phyloP scores from a whole-genome alignment of 805 yeast species.

The Zygotorulaspora danielsina region DNA sequence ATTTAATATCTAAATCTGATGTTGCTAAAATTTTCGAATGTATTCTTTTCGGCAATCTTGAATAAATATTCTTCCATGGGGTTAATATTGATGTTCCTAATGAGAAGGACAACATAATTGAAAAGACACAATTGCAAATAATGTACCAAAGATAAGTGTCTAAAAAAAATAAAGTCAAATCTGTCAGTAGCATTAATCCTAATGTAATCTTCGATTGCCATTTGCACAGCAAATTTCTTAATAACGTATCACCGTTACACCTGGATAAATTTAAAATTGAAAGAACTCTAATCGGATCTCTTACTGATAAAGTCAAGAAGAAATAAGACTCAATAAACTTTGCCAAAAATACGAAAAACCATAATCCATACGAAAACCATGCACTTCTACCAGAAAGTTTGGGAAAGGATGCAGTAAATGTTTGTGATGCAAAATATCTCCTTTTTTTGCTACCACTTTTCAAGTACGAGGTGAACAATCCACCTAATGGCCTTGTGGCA shows the following conservation, averaged over 20 bases:
- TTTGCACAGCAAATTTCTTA: slow-evolving; percentile 52
- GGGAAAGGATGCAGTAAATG: slow-evolving; percentile 59
- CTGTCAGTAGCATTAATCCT: slow-evolving; percentile 51
- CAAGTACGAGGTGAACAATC: slow-evolving; percentile 44
- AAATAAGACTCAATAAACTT: slow-evolving; percentile 76
- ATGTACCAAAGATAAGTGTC: slow-evolving; percentile 87
- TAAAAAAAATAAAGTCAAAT: slow-evolving; percentile 63
- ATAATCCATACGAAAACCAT: slow-evolving; percentile 62
- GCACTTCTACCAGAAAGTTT: slow-evolving; percentile 48
- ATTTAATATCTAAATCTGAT: slow-evolving; percentile 43
- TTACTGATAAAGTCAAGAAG: slow-evolving; percentile 65
- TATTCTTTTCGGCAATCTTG: slow-evolving; percentile 72
- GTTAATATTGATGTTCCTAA: slow-evolving; percentile 82
- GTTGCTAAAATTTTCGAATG: slow-evolving; percentile 61
- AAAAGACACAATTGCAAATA: slow-evolving; percentile 69
- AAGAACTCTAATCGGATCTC: slow-evolving; percentile 70
- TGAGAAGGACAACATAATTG: slow-evolving; percentile 65
- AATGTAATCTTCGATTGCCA: slow-evolving; percentile 56
- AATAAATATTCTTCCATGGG: slow-evolving; percentile 80
- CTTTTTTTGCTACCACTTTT: slow-evolving; percentile 36
- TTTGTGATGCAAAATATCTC: slow-evolving; percentile 47
- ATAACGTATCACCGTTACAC: slow-evolving; percentile 58
- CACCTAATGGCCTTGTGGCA: slow-evolving; percentile 58
- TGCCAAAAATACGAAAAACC: slow-evolving; percentile 63
- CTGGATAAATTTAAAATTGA: slow-evolving; percentile 49